Evolutionary conservation across 768 basidiomycete genomes (phyloP).

Genomic region (Panaeolus papilionaceus): DNA sequence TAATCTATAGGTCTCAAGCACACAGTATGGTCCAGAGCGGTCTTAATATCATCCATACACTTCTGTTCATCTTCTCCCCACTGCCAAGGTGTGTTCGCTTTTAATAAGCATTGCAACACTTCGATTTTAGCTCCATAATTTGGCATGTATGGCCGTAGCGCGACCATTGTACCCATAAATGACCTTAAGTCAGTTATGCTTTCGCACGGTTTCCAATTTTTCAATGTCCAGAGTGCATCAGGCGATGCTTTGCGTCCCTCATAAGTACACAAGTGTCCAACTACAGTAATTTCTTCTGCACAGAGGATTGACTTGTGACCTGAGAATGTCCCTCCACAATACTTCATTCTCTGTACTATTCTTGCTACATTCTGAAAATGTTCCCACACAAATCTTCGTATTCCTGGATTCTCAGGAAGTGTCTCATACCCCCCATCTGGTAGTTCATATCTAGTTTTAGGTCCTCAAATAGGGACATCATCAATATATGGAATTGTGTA

Average conservation of each 20-base stretch:
- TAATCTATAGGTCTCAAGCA: conserved; percentile 34
- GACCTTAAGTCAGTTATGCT: conserved; percentile 26
- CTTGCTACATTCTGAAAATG: too few species aligned
- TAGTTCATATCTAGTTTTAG: conserved; percentile 32
- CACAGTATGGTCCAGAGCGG: conserved; percentile 27
- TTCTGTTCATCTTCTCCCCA: conserved; percentile 14
- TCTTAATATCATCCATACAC: conserved; percentile 25
- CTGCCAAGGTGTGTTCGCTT: conserved; percentile 25
- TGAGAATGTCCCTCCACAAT: too few species aligned
- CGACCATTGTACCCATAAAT: conserved; percentile 36
- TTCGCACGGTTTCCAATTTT: conserved; percentile 31
- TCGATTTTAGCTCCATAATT: conserved; percentile 28
- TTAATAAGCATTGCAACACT: conserved; percentile 27
- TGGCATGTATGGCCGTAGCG: conserved; percentile 30
- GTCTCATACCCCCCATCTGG: too few species aligned
- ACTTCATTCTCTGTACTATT: too few species aligned
- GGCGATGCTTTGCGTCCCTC: conserved; percentile 29
- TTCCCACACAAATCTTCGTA: too few species aligned
- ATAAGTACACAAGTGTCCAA: conserved; percentile 38
- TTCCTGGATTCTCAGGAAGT: too few species aligned
- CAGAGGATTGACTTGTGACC: too few species aligned
- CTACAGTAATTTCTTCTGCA: conserved; percentile 16
- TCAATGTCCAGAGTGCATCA: background rate
- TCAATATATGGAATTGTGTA: conserved; percentile 40
- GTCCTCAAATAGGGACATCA: conserved; percentile 37